These are phyloP conservation scores for Cyberlindnera nakhonratchasimensis DNA, from an alignment of 805 yeast genomes.

Conservation along the genomic window DNA sequence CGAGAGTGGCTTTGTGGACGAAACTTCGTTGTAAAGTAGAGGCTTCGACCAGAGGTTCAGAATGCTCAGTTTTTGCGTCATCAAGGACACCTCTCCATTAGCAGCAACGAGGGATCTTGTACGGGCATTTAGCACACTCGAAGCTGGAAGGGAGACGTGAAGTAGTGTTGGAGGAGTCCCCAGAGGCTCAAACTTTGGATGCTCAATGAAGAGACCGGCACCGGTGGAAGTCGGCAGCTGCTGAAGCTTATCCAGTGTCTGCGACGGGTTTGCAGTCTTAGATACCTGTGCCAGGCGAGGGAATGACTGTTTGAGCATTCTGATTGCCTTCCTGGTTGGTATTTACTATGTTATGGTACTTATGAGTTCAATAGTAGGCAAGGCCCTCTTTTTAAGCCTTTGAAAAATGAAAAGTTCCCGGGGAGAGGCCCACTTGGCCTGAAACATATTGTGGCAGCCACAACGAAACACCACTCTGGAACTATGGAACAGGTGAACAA, in stretches of 20 bases:
- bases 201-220: slow-evolving; percentile 30
- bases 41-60: slow-evolving; percentile 16
- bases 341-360: no score
- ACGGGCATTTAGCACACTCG: slow-evolving; percentile 23
- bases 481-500: neutral
- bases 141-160: slow-evolving; percentile 26
- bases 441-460: neutral
- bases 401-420: no score
- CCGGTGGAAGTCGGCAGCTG: slow-evolving; percentile 24
- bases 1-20: slow-evolving; percentile 19
- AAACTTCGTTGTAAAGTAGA: slow-evolving; percentile 17
- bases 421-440: no score
- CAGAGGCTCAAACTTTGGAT: slow-evolving; percentile 29
- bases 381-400: neutral
- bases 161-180: slow-evolving; percentile 29
- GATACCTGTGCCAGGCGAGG: slow-evolving; percentile 1
- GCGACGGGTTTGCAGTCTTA: neutral
- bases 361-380: no score
- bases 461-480: neutral
- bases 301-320: no score
- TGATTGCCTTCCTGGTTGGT: no score
- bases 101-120: slow-evolving; percentile 24
- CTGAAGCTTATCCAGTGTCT: slow-evolving; percentile 4
- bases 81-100: slow-evolving; percentile 14
- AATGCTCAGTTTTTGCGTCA: slow-evolving; percentile 7